These are phyloP conservation scores for Venturia aucupariae DNA, from an alignment of 2,329 filamentous ascomycete species.

Conservation along the genomic window DNA sequence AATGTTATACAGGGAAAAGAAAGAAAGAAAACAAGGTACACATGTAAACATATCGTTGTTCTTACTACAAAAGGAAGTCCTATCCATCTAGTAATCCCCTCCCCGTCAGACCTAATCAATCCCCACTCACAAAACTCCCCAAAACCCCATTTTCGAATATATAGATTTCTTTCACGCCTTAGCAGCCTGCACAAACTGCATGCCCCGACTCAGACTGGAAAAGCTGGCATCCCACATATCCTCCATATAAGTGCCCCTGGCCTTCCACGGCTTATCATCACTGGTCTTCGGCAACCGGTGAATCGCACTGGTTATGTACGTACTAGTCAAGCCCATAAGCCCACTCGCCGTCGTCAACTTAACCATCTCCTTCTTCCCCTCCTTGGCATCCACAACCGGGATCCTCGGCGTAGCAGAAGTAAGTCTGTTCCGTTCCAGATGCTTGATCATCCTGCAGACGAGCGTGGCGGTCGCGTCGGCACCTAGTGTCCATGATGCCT, in stretches of 20 bases:
- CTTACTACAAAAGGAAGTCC: no score
- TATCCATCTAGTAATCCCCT: no score
- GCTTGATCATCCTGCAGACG: conserved; percentile 41
- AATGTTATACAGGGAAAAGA: no score
- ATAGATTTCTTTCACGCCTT: no score
- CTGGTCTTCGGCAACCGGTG: conserved; percentile 40
- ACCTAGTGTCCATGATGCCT: conserved; percentile 54
- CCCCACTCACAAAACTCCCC: no score
- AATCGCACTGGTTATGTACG: conserved; percentile 40
- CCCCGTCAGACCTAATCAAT: no score
- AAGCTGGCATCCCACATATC: conserved; percentile 36
- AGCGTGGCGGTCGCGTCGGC: conserved; percentile 45
- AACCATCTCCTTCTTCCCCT: conserved; percentile 22
- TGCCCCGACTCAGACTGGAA: conserved; percentile 33
- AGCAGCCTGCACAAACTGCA: conserved; percentile 24
- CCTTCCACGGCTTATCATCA: conserved; percentile 34
- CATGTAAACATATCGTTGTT: no score
- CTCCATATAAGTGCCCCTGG: conserved; percentile 34
- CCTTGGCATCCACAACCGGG: conserved; percentile 11
- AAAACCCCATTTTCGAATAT: no score
- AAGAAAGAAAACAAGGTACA: no score
- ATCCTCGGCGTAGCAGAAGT: conserved; percentile 37
- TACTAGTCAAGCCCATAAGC: conserved; percentile 39
- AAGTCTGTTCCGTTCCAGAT: conserved; percentile 38
- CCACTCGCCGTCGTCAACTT: conserved; percentile 29